Base-by-base conservation (phyloP, 805 yeast species). In the Candida hungchunana region DNA sequence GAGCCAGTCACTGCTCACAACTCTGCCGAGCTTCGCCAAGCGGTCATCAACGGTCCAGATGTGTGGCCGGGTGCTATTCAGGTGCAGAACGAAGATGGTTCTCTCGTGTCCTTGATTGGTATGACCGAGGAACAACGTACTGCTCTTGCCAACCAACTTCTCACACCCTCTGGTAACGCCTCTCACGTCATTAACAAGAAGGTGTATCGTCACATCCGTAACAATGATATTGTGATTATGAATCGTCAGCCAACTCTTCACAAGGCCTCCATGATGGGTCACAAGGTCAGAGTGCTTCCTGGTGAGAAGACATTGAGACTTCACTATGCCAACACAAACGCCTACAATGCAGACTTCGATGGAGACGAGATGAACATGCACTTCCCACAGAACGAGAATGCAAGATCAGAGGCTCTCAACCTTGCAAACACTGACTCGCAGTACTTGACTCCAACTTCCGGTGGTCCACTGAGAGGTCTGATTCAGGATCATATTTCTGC, bases 311-410 rank as follows among this genome's bases (percentile, higher is more conserved):
- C 98, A 4, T 69, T 93, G 53, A 78, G 99, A 58, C 69, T 93
- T 62, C 99, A 93, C 62, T 93, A 93, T 63, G 99, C 99, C 53
- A 93, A 93, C 64, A 93, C 98, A 29, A 97, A 97, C 66, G 97
- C 98, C 29, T 93, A 90, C 66, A 90, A 90, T 62, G 97, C 97
- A 26, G 98, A 90, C 75, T 90, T 93, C 55, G 98, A 90, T 66
- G 98, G 98, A 71, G 98, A 90, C 65, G 98, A 90, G 69, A 90
- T 90, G 98, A 90, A 90, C 62, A 83, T 90, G 96, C 98, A 90
- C 67, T 90, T 90, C 72, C 98, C 98, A 18, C 98, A 90, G 67
- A 88, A 85, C 63, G 97, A 90, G 66, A 85, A 86, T 51, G 98
- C 97, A 8, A 80, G 89, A 58, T 90, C 97, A 16, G 98, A 93